Base-by-base conservation (phyloP, 192 early-diverging fungal species). In the Podochytrium sp. region DNA sequence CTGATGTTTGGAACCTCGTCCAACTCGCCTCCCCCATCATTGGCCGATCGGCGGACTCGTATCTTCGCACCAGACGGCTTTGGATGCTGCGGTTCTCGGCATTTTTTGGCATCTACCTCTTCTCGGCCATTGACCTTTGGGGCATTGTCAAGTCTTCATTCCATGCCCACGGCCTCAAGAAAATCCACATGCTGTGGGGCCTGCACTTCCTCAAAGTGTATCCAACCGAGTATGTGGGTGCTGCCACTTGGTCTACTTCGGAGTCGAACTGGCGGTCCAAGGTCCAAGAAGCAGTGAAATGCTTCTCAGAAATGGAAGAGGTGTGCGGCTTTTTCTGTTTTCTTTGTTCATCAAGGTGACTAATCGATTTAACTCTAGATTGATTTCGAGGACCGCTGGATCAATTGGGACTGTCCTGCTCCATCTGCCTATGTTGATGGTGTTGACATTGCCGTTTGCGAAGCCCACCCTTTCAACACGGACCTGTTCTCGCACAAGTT, bases 361-460 rank as follows among this genome's bases (percentile, higher is more conserved):
- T 23, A 61, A 61, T 61, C 23, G 27, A 34, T 6, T 34, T 61
- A 6, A 34, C 4, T 61, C 23, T 61, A 61, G 59, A 61, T 61
- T 32, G 29, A 61, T 34, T 61, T 14, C 14, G 23, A 61, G 27
- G 14, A 14, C 35, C 5, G 59, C 14, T 61, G 27, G 29, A 30
- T 34, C 5, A 61, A 61, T 61, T 61, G 59, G 37, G 4, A 39
- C 32, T 37, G 18, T 4, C 59, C 35, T 10, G 5, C 7, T 6
- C 59, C 59, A 5, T 61, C 59, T 6, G 27, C 29, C 23, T 61
- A 61, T 34, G 59, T 61, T 23, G 37, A 61, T 34, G 59, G 59
- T 34, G 59, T 61, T 3, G 29, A 61, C 59, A 34, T 25, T 39
- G 27, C 27, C 35, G 59, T 34, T 33, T 25, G 35, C 6, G 59